Conservation (phyloP, 2,329 filamentous ascomycete genomes). For the Diaporthe humulicola region DNA sequence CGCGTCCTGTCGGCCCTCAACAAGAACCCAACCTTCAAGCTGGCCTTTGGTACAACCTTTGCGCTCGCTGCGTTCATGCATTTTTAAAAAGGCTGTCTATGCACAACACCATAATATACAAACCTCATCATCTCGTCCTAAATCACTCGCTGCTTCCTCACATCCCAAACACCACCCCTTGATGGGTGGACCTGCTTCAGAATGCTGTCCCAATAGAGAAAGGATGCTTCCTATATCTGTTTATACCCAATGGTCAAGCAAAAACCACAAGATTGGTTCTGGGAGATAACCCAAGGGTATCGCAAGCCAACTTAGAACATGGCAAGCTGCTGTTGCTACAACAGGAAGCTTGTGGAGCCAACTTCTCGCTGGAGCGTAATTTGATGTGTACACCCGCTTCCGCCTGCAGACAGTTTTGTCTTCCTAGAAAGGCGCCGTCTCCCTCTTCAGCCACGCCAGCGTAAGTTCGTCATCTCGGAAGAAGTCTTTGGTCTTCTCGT, state of each 20-base stretch:
- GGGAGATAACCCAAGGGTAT: no score
- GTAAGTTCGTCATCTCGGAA: constrained; percentile 81
- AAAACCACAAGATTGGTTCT: background rate
- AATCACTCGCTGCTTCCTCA: background rate
- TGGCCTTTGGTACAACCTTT: constrained; percentile 81
- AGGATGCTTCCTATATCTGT: background rate
- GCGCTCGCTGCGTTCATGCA: constrained; percentile 75
- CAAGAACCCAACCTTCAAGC: constrained; percentile 73
- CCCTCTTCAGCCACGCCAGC: constrained; percentile 84
- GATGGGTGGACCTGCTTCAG: no score
- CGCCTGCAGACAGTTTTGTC: constrained; percentile 43
- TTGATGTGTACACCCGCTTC: background rate
- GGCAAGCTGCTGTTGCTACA: no score
- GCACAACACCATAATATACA: constrained; percentile 28
- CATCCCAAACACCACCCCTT: background rate
- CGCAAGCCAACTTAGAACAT: background rate
- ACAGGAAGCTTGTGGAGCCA: background rate
- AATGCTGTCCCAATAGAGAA: background rate
- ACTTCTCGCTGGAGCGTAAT: background rate
- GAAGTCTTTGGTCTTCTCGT: constrained; percentile 82
- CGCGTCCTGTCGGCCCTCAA: constrained; percentile 63
- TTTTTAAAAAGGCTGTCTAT: constrained; percentile 48
- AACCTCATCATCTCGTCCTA: constrained; percentile 5
- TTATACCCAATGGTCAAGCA: background rate
- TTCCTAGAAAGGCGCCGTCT: constrained; percentile 76